Conservation (phyloP, 2,329 filamentous ascomycete genomes). For the Fusarium nodosum region DNA sequence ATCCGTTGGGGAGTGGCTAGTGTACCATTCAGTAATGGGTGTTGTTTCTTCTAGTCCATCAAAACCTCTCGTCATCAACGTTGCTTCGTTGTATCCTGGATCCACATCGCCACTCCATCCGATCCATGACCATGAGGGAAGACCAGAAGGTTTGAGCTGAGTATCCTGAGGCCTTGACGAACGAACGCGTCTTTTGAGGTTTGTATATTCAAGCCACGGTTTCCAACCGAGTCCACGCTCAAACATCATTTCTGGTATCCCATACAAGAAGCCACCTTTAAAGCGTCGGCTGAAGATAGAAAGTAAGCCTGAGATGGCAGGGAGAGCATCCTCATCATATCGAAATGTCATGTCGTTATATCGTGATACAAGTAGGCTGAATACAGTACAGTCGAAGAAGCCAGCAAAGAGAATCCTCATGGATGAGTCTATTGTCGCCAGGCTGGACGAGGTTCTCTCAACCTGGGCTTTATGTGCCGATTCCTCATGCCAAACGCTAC, state of each 20-base stretch:
- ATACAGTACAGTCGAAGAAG: background rate
- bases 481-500: constrained; percentile 21
- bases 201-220: accelerated
- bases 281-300: constrained; percentile 15
- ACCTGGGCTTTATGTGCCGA: accelerated
- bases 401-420: background rate
- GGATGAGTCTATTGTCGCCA: accelerated
- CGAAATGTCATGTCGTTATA: background rate
- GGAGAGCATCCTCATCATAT: constrained; percentile 21
- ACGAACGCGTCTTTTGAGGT: background rate
- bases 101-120: constrained; percentile 6
- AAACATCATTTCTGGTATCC: constrained; percentile 24
- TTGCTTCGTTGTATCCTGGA: background rate
- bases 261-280: constrained; percentile 16
- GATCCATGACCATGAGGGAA: constrained; percentile 34
- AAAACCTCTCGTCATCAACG: background rate
- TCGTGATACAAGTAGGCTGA: background rate
- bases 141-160: background rate
- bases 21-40: constrained; percentile 19
- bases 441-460: accelerated
- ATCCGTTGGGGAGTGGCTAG: background rate
- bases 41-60: constrained; percentile 3
- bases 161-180: background rate
- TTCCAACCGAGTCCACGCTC: constrained; percentile 13
- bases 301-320: constrained; percentile 4